Base-by-base conservation (phyloP, 257 asterid genomes). In the Ajuga chamaepitys region DNA sequence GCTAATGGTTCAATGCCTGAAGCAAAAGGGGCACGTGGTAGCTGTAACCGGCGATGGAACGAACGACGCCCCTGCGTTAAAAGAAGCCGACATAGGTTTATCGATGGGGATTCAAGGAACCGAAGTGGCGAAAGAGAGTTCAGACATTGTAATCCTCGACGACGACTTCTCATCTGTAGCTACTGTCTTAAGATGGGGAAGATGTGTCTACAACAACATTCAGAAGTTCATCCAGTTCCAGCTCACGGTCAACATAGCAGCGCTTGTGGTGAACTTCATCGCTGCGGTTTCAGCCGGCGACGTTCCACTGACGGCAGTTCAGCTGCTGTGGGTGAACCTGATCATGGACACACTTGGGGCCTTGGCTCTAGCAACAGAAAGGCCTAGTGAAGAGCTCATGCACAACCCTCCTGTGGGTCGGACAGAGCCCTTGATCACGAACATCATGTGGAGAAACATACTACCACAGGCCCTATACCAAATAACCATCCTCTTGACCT, bases 221-320 rank as follows among this genome's bases (percentile, higher is more conserved):
- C 93, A 85, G 61, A 80, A 75, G 2, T 89, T 83, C 76, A 86
- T 85, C 10, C 96, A 92, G 55, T 89, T 83, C 73, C 98, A 87
- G 30, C 95, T 92, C 58, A 85, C 91, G 0, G 95, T 86, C 7
- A 87, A 81, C 12, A 70, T 85, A 0, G 86, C 95, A 0, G 82
- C 95, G 0, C 76, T 89, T 0, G 85, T 85, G 16, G 78, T 88
- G 66, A 85, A 88, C 55, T 81, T 86, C 53, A 78, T 91, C 1
- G 89, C 96, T 0, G 88, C 85, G 3, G 85, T 86, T 25, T 91
- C 98, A 1, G 71, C 96, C 0, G 95, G 97, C 1, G 74, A 89
- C 5, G 91, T 89, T 10, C 95, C 95, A 1, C 72, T 74, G 7
- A 83, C 91, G 0, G 66, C 88, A 0, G 81, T 89, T 34, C 98